A percentile compares a stretch with the other conserved stretches of the same genome.
phyloP scores from a whole-genome alignment of 345 rosid species.

The Geranium rotundifolium region DNA sequence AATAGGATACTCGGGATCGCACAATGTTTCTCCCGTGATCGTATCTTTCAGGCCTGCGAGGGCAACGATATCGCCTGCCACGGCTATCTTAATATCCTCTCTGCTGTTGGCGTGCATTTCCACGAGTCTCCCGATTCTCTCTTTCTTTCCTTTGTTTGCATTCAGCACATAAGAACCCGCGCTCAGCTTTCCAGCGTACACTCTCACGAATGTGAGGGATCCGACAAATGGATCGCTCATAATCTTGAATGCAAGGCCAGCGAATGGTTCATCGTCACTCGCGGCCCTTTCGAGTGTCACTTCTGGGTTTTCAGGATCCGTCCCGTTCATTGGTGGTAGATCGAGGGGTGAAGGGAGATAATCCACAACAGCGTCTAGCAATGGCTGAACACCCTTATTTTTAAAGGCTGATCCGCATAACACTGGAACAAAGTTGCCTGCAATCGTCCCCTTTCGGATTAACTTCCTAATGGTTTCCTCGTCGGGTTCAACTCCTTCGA shows the following conservation, averaged over 20 bases:
- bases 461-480: slow-evolving; percentile 63
- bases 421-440: slow-evolving; percentile 66
- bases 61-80: slow-evolving; percentile 84
- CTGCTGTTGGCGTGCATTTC: slow-evolving; percentile 99
- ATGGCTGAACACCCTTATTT: slow-evolving; percentile 90
- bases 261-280: slow-evolving; percentile 73
- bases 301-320: slow-evolving; percentile 90
- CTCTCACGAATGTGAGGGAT: slow-evolving; percentile 85
- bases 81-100: slow-evolving; percentile 79
- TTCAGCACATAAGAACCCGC: slow-evolving; percentile 86
- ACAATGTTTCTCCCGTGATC: slow-evolving; percentile 81
- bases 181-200: slow-evolving; percentile 67
- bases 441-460: slow-evolving; percentile 71
- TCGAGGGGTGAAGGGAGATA: slow-evolving; percentile 89
- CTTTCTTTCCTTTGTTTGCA: slow-evolving; percentile 95
- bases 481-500: slow-evolving; percentile 89
- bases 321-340: slow-evolving; percentile 76
- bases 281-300: slow-evolving; percentile 39
- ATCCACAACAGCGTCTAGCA: slow-evolving; percentile 88
- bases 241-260: slow-evolving; percentile 93
- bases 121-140: slow-evolving; percentile 89
- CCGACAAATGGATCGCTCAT: slow-evolving; percentile 95
- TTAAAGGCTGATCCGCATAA: slow-evolving; percentile 91
- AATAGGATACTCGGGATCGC: slow-evolving; percentile 62
- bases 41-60: slow-evolving; percentile 91